These are phyloP conservation scores for Diplodia corticola DNA, from an alignment of 2,329 filamentous ascomycete species.

Conservation along the genomic window DNA sequence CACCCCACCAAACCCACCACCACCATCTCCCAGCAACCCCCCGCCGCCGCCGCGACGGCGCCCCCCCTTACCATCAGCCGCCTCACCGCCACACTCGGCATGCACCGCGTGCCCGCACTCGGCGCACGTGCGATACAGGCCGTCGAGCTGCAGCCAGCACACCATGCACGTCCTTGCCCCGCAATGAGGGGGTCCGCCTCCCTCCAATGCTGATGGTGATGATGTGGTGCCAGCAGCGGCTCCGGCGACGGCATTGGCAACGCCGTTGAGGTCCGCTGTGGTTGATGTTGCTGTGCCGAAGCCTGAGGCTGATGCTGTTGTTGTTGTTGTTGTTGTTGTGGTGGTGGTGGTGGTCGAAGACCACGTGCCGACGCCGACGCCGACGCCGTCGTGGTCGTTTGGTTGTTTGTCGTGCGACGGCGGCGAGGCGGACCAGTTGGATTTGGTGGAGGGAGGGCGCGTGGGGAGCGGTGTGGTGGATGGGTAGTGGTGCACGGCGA, in stretches of 20 bases:
- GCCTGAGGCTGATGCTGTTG: neutral
- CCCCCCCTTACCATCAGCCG: slow-evolving; percentile 25
- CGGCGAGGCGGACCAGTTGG: neutral
- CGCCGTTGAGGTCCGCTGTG: neutral
- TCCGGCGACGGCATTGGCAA: neutral
- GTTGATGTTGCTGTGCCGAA: neutral
- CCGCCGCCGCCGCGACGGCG: too few species aligned
- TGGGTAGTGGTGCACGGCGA: slow-evolving; percentile 8
- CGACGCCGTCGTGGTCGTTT: neutral
- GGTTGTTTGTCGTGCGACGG: neutral
- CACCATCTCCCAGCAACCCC: slow-evolving; percentile 32
- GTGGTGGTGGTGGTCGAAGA: too few species aligned
- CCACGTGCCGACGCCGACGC: neutral
- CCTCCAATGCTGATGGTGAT: too few species aligned
- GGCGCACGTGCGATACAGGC: slow-evolving; percentile 39
- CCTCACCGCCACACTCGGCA: slow-evolving; percentile 35
- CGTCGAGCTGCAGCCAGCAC: slow-evolving; percentile 41
- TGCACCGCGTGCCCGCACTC: slow-evolving; percentile 41
- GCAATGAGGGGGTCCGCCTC: too few species aligned
- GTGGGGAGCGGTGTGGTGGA: neutral
- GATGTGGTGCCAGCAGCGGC: neutral
- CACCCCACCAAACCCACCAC: slow-evolving; percentile 28
- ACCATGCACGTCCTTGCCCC: slow-evolving; percentile 35
- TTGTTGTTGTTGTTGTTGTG: neutral
- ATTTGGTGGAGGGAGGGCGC: slow-evolving; percentile 10